A percentile compares a stretch with the other conserved stretches of the same genome.
These are phyloP conservation scores for Leucocoprinus sp. DNA, from an alignment of 768 basidiomycete genomes.

Conservation along the genomic window DNA sequence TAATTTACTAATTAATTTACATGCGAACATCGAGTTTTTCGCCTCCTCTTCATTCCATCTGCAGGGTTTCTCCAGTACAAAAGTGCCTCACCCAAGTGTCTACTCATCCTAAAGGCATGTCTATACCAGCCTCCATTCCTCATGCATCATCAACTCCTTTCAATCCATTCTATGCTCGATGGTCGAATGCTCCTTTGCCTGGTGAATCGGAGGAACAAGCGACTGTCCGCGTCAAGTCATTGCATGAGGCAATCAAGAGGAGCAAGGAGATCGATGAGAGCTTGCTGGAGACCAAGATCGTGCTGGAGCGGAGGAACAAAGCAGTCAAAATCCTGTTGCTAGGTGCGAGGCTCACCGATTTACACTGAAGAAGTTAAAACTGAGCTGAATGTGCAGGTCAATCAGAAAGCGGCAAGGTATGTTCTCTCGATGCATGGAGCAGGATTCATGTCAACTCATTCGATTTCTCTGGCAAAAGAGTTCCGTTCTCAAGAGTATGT, in stretches of 20 bases:
- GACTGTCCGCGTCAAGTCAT: slow-evolving; percentile 22
- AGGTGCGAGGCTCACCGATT: slow-evolving; percentile 25
- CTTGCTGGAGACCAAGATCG: slow-evolving; percentile 36
- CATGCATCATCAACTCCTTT: slow-evolving; percentile 8
- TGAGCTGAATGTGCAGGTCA: slow-evolving; percentile 31
- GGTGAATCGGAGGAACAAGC: slow-evolving; percentile 29
- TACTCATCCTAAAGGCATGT: not conserved
- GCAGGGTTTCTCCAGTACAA: not conserved
- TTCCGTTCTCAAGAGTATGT: slow-evolving; percentile 39
- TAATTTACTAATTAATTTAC: not conserved
- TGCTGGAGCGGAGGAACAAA: slow-evolving; percentile 39
- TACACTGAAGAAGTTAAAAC: not conserved
- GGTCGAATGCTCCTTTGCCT: slow-evolving; percentile 19
- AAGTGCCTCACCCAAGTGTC: not conserved
- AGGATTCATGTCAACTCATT: not conserved
- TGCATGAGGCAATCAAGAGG: slow-evolving; percentile 33
- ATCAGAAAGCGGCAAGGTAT: slow-evolving; percentile 50
- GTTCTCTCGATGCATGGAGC: slow-evolving; percentile 5
- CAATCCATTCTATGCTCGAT: slow-evolving; percentile 23
- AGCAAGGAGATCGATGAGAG: slow-evolving; percentile 43
- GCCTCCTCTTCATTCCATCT: not conserved
- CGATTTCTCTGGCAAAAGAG: slow-evolving; percentile 27
- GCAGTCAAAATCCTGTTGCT: slow-evolving; percentile 48
- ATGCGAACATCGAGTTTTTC: not conserved
- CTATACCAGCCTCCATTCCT: slow-evolving; percentile 3